Evolutionary conservation across 2,329 filamentous ascomycete genomes (phyloP).

Genomic region (Pseudogymnoascus sp.): DNA sequence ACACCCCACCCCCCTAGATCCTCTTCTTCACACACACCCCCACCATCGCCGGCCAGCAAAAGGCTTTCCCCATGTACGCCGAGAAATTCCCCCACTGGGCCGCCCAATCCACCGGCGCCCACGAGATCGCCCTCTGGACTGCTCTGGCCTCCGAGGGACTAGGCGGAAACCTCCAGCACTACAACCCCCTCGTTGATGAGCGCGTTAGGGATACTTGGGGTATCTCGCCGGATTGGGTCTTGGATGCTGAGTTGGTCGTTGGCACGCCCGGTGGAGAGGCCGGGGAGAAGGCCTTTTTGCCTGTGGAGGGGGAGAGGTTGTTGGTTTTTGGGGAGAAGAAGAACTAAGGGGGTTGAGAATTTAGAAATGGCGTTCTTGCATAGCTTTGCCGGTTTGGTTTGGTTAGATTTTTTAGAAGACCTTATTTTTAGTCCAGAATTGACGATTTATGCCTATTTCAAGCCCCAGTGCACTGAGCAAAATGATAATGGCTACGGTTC

Average conservation of each 20-base stretch:
- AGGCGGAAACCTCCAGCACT: conserved; percentile 87
- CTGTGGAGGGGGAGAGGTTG: conserved; percentile 55
- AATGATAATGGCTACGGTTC: not conserved
- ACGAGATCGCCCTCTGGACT: conserved; percentile 74
- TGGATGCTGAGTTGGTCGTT: conserved; percentile 81
- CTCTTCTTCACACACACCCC: conserved; percentile 81
- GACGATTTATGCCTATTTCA: not conserved
- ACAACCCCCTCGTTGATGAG: conserved; percentile 77
- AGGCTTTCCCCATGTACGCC: conserved; percentile 64
- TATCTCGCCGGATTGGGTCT: conserved; percentile 64
- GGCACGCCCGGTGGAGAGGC: conserved; percentile 52
- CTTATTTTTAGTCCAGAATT: not conserved
- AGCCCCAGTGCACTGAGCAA: not conserved
- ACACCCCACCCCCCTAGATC: conserved; percentile 44
- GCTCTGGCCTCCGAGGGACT: conserved; percentile 77
- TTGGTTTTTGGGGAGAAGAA: conserved; percentile 49
- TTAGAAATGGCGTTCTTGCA: not conserved
- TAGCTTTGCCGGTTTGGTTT: not conserved
- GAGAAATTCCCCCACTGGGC: conserved; percentile 75
- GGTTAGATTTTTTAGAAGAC: not conserved
- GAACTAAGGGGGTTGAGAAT: not conserved
- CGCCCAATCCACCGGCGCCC: conserved; percentile 71
- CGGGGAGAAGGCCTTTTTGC: conserved; percentile 56
- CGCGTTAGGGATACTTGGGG: conserved; percentile 63
- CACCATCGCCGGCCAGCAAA: conserved; percentile 58